Percentiles rank a stretch among this genome's conserved stretches.
These are phyloP conservation scores for Cryptosporidium baileyi DNA, from an alignment of 169 alveolate species.

Conservation along the genomic window DNA sequence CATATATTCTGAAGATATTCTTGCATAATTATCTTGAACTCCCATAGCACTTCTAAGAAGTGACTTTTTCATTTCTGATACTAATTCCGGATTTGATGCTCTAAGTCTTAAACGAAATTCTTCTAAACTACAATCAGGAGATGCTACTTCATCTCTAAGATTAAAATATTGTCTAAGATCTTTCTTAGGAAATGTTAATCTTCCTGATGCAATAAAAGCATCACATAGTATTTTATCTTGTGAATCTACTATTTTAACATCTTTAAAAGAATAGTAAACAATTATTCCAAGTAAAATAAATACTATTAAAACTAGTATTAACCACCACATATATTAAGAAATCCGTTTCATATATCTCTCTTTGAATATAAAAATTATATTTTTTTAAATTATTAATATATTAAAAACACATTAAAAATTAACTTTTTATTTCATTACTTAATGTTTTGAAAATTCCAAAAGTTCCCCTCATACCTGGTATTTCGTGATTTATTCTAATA, in stretches of 20 bases:
- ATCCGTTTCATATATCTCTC: too few relatives aligned
- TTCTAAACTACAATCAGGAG: conserved; percentile 12
- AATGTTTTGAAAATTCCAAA: too few relatives aligned
- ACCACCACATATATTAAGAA: conserved; percentile 55
- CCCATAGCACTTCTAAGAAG: conserved; percentile 56
- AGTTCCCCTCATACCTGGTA: too few relatives aligned
- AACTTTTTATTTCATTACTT: too few relatives aligned
- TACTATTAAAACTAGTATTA: background rate
- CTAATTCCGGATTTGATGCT: conserved; percentile 58
- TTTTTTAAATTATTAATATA: too few relatives aligned
- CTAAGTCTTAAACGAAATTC: conserved; percentile 43
- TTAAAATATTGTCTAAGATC: conserved; percentile 30
- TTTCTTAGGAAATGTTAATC: conserved; percentile 40
- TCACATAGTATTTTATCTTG: conserved; percentile 44
- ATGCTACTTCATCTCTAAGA: conserved; percentile 51
- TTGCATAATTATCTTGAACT: conserved; percentile 43
- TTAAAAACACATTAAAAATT: too few relatives aligned
- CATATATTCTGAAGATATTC: conserved; percentile 39
- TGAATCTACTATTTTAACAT: background rate
- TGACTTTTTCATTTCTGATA: conserved; percentile 57
- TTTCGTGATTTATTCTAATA: too few relatives aligned
- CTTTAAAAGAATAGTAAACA: conserved; percentile 44
- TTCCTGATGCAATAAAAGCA: conserved; percentile 44
- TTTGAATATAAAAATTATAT: too few relatives aligned
- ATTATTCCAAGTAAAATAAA: conserved; percentile 28